Percentiles rank a stretch among this genome's conserved stretches.
Conservation (phyloP, 208 protist genomes). For the Tritrichomonas musculus region DNA sequence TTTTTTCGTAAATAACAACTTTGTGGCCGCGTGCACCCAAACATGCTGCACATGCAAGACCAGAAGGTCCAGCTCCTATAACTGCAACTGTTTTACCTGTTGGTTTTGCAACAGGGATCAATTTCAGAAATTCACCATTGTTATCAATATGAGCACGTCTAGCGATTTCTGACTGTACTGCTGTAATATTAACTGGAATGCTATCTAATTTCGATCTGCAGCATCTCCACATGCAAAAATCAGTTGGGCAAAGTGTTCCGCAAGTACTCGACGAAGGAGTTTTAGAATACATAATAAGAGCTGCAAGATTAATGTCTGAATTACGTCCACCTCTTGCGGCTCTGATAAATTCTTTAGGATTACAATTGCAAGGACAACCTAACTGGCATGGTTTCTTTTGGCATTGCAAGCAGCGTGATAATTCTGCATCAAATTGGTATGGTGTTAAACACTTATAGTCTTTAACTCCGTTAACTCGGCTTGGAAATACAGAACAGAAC, state of each 20-base stretch:
- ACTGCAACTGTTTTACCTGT: constrained; percentile 3
- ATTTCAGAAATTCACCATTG: neutral
- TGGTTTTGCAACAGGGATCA: neutral
- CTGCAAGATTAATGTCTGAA: neutral
- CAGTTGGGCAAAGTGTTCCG: neutral
- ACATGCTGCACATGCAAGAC: neutral
- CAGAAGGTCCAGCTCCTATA: neutral
- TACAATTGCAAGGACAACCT: neutral
- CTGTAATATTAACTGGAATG: neutral
- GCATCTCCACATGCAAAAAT: neutral
- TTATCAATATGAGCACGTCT: neutral
- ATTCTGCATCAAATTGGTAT: neutral
- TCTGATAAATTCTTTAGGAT: neutral
- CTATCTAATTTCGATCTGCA: neutral
- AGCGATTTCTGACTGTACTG: neutral
- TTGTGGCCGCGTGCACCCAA: neutral
- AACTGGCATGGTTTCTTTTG: neutral
- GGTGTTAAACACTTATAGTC: neutral
- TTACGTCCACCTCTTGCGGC: neutral
- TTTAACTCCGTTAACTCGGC: neutral
- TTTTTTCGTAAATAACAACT: neutral
- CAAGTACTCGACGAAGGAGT: neutral
- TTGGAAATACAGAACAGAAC: neutral
- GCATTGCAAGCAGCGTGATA: neutral
- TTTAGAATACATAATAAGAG: neutral